Evolutionary conservation across 2,329 filamentous ascomycete genomes (phyloP).

Genomic region (Capronia americana): DNA sequence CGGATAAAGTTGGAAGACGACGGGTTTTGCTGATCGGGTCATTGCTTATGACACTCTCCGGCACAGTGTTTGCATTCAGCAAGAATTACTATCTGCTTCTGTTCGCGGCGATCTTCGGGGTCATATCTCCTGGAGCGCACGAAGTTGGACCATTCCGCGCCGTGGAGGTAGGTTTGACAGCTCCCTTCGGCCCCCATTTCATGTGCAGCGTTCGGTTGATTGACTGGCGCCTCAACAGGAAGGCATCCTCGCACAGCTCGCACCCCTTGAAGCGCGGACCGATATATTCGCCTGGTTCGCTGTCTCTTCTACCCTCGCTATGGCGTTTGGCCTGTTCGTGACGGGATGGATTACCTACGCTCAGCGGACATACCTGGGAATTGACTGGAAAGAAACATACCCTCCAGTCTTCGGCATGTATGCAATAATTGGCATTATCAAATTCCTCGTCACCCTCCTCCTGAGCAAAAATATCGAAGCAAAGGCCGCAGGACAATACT

Average conservation of each 20-base stretch:
- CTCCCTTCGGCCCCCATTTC: not conserved
- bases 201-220: not conserved
- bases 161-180: conserved; percentile 63
- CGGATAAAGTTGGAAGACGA: conserved; percentile 64
- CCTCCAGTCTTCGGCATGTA: conserved; percentile 26
- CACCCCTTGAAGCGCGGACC: conserved; percentile 59
- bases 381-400: conserved; percentile 27
- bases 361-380: conserved; percentile 45
- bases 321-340: conserved; percentile 61
- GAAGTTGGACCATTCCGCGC: conserved; percentile 72
- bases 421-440: conserved; percentile 21
- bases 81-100: conserved; percentile 68
- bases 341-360: conserved; percentile 52
- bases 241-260: conserved; percentile 64
- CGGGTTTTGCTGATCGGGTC: conserved; percentile 62
- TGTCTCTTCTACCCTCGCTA: conserved; percentile 61
- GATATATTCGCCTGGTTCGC: conserved; percentile 71
- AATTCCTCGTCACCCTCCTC: conserved; percentile 21
- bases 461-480: conserved; percentile 24
- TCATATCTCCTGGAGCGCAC: conserved; percentile 66
- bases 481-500: conserved; percentile 17
- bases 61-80: conserved; percentile 59
- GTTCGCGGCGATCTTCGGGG: conserved; percentile 63
- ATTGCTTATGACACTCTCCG: conserved; percentile 62
- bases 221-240: conserved; percentile 16